Percentiles rank a stretch among this genome's conserved stretches.
phyloP scores from a whole-genome alignment of 1,139 yeast species.

The Hanseniaspora uvarum region DNA sequence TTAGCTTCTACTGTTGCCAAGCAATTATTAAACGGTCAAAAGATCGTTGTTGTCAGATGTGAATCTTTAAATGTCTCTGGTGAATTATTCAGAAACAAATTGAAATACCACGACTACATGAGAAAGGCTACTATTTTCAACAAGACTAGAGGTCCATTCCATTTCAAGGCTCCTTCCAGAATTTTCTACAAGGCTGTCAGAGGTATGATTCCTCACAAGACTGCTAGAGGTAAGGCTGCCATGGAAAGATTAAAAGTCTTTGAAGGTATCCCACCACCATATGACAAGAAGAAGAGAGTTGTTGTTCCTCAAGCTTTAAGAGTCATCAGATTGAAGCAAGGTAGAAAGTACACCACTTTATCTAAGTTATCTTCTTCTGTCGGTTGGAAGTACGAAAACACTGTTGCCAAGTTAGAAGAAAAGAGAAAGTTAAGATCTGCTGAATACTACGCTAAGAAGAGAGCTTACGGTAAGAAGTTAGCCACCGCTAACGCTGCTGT shows the following conservation, averaged over 20 bases:
- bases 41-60: constrained; percentile 93
- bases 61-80: constrained; percentile 99
- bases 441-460: constrained; percentile 98
- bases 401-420: constrained; percentile 96
- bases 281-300: constrained; percentile 99
- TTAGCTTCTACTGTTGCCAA: constrained; percentile 97
- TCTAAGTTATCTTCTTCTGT: constrained; percentile 94
- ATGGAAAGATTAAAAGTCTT: constrained; percentile 98
- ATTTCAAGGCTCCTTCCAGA: constrained; percentile 99
- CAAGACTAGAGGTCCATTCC: constrained; percentile 99
- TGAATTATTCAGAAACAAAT: constrained; percentile 99
- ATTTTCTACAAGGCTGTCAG: constrained; percentile 98
- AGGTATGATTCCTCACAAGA: constrained; percentile 99
- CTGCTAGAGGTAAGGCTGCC: constrained; percentile 99
- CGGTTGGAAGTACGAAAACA: constrained; percentile 99
- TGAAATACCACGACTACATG: constrained; percentile 99
- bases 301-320: constrained; percentile 99
- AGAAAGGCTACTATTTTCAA: constrained; percentile 98
- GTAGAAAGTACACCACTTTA: constrained; percentile 98
- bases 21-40: constrained; percentile 97
- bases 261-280: constrained; percentile 99
- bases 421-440: constrained; percentile 99
- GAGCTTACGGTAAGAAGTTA: constrained; percentile 86
- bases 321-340: constrained; percentile 98
- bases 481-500: constrained; percentile 69